Evolutionary conservation across 164 flowering plant genomes (phyloP), one percentile per base, ranked within the genome.

Genomic region (Magnolia officinalis): DNA sequence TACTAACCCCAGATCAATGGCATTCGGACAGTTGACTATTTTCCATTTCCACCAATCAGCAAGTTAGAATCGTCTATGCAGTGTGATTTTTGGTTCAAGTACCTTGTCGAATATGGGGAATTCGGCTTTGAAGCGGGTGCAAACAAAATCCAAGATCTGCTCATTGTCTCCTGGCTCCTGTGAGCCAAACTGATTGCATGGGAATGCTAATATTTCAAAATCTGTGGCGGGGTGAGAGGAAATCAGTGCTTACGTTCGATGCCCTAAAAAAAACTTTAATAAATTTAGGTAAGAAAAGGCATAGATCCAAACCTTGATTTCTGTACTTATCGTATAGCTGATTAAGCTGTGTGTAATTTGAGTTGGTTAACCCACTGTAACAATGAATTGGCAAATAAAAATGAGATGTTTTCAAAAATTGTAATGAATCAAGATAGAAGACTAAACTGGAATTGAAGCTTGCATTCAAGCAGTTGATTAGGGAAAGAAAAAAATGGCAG

Each of bases 91-190:
- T 16, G 2, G 18, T 10, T 24, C n/a, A 21, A 16, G 24, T 82
- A 94, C 98, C 94, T 94, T 92, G 73, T 89, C 92, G 80, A 94
- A 94, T 70, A 94, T 86, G 59, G 98, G 96, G 74, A 78, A 94
- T 80, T 92, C 97, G 18, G 97, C 96, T 78, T 91, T 94, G 69
- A 91, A 94, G 50, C 92, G 90, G 80, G 98, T 91, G 85, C 97
- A 94, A 50, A 82, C 97, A 80, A 87, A 84, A 72, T 92, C 84
- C 26, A 82, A 37, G 4, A 94, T 92, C 82, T 92, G 72, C n/a
- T 92, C 95, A 81, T 86, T 91, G 67, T 24, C 83, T 45, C 98
- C 97, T 14, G 98, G 98, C 79, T 94, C 98, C 83, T 94, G 95
- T 5, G 70, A 83, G 5, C 88, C 91, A 83, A 94, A 94, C 82